A percentile compares a stretch with the other conserved stretches of the same genome.
Conservation (phyloP, 371 early-diverging fungal genomes). For the Mortierella sp. region DNA sequence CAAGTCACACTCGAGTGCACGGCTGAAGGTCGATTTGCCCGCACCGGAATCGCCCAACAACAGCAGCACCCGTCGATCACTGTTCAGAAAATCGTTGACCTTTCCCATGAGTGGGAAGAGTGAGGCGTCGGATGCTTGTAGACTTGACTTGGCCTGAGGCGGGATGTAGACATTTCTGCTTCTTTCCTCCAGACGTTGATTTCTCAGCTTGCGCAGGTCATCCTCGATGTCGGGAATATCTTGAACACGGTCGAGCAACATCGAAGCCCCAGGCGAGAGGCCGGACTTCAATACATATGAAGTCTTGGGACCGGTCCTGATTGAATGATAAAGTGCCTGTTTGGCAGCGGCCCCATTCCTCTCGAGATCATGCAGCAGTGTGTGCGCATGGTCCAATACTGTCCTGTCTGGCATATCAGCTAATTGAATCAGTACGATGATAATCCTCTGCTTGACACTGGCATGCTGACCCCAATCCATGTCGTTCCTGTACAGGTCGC, state of each 20-base stretch:
- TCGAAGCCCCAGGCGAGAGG: not conserved
- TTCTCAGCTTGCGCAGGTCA: not conserved
- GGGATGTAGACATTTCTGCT: not conserved
- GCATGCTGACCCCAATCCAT: not conserved
- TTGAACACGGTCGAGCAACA: not conserved
- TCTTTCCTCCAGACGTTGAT: not conserved
- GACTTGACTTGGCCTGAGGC: not conserved
- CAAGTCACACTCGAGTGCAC: not conserved
- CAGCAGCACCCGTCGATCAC: conserved; percentile 1
- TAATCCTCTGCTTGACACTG: not conserved
- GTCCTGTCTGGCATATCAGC: no score
- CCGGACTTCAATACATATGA: not conserved
- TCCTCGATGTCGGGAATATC: not conserved
- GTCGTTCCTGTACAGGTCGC: not conserved
- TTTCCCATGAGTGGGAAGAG: conserved; percentile 3
- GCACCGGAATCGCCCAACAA: conserved; percentile 8
- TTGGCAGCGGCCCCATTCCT: no score
- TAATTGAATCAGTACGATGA: not conserved
- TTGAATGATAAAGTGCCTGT: no score
- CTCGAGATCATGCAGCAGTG: not conserved
- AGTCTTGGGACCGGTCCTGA: no score
- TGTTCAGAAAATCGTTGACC: not conserved
- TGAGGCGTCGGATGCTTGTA: not conserved
- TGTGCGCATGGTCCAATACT: not conserved
- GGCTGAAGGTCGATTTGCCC: conserved; percentile 11